phyloP scores from a whole-genome alignment of 192 early-diverging fungal genomes.

The Rhizoclosmatium sp. region DNA sequence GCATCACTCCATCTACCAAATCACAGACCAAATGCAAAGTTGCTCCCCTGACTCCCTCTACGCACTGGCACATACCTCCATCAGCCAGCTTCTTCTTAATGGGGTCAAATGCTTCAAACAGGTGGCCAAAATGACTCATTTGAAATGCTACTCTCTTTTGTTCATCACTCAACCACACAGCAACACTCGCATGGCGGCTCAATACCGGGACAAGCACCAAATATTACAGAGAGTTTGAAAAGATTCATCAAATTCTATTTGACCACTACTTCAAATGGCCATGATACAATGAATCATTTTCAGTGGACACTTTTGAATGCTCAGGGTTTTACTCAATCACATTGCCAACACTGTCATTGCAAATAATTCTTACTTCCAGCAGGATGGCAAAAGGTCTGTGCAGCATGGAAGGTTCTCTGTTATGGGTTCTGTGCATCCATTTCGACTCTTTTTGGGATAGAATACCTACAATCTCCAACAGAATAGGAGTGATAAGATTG shows the following conservation, averaged over 20 bases:
- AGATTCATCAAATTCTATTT: neutral
- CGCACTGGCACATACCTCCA: neutral
- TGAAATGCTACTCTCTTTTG: neutral
- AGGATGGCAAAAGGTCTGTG: neutral
- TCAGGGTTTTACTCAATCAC: neutral
- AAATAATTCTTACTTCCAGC: neutral
- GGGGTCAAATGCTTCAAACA: neutral
- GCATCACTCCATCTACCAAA: neutral
- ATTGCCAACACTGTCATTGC: neutral
- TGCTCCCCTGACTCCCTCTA: neutral
- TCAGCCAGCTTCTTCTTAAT: neutral
- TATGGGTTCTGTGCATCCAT: constrained; percentile 48
- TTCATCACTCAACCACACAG: neutral
- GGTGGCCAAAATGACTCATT: neutral
- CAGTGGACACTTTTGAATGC: neutral
- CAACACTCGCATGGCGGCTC: neutral
- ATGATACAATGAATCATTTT: neutral
- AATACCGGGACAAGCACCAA: neutral
- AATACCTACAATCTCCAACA: constrained; percentile 38
- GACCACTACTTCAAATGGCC: neutral
- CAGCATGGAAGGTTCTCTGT: neutral
- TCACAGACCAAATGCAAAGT: neutral
- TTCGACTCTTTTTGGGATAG: neutral
- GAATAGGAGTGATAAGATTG: constrained; percentile 40
- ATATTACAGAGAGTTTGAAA: neutral